Conservation (phyloP, 2,329 filamentous ascomycete species). For the Cryphonectria carpinicola region DNA sequence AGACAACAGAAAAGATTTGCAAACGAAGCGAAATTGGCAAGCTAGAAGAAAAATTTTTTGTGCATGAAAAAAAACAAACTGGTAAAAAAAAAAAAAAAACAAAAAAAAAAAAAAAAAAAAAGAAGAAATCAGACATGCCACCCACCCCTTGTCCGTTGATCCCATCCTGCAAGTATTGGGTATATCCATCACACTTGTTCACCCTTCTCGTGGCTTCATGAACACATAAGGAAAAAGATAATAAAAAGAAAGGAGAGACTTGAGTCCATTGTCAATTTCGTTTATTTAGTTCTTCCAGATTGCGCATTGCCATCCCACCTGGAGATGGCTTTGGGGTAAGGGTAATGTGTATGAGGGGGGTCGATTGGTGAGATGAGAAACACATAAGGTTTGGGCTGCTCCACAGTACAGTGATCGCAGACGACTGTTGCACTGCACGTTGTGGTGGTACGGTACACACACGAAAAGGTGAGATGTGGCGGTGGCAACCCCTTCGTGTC, state of each 20-base stretch:
- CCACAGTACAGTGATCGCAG: not conserved
- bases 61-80: too few relatives aligned
- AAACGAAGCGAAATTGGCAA: too few relatives aligned
- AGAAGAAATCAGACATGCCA: not conserved
- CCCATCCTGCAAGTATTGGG: constrained; percentile 22
- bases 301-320: not conserved
- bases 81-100: too few relatives aligned
- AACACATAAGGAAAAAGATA: not conserved
- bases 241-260: not conserved
- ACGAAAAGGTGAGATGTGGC: not conserved
- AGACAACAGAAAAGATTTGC: too few relatives aligned
- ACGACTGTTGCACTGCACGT: not conserved
- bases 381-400: not conserved
- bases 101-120: too few relatives aligned
- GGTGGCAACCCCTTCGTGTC: not conserved
- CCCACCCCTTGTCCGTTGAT: not conserved
- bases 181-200: constrained; percentile 28
- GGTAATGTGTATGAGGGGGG: not conserved
- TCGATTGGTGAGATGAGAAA: not conserved
- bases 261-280: not conserved
- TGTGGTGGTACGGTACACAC: not conserved
- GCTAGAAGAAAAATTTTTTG: too few relatives aligned
- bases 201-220: constrained; percentile 23
- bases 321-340: not conserved
- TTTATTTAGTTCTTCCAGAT: not conserved